Evolutionary conservation across 345 rosid species (phyloP).

Genomic region (Garcia nutans): DNA sequence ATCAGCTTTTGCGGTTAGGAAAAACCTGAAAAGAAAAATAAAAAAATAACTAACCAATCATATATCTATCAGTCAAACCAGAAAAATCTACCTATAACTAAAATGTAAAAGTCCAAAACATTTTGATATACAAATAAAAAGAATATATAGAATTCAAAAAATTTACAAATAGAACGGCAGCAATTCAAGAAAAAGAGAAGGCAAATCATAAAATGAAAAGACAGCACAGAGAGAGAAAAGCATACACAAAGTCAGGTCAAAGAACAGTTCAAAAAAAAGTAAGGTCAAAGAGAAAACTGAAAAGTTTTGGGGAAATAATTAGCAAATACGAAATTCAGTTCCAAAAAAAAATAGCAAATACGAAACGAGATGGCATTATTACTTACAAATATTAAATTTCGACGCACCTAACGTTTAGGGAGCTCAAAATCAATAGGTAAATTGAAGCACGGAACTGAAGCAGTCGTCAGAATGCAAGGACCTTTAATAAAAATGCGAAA

Average conservation of each 20-base stretch:
- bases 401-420: conserved; percentile 15
- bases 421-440: conserved; percentile 10
- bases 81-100: background rate
- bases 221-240: background rate
- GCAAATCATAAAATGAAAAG: background rate
- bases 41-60: conserved; percentile 25
- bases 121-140: background rate
- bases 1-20: conserved; percentile 15
- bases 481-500: background rate
- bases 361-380: conserved; percentile 14
- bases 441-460: conserved; percentile 7
- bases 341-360: no score
- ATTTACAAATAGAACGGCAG: background rate
- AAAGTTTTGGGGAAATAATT: background rate
- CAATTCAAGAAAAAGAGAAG: background rate
- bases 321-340: background rate
- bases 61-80: conserved; percentile 9
- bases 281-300: background rate
- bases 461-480: conserved; percentile 24
- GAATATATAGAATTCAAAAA: background rate
- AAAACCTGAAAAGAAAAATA: conserved; percentile 22
- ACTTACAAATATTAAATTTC: background rate
- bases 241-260: background rate
- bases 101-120: background rate
- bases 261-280: no score